These are phyloP conservation scores for Austroboletus rostrupii DNA, from an alignment of 1,284 basidiomycete genomes.

Conservation along the genomic window DNA sequence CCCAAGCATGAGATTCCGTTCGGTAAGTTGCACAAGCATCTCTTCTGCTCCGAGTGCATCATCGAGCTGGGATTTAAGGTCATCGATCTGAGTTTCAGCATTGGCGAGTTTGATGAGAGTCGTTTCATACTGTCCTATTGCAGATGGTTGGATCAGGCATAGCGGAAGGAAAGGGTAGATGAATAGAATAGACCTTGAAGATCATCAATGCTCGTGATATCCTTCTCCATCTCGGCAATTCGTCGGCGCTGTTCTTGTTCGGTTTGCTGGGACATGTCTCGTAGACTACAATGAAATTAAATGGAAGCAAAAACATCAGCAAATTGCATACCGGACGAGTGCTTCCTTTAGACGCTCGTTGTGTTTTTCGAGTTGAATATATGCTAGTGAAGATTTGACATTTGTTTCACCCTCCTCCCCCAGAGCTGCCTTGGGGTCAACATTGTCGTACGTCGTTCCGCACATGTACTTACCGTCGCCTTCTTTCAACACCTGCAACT, in stretches of 20 bases:
- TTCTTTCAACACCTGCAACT: slow-evolving; percentile 71
- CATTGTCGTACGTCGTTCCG: slow-evolving; percentile 3
- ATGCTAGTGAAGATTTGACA: slow-evolving; percentile 69
- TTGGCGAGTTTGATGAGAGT: slow-evolving; percentile 77
- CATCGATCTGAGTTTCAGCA: slow-evolving; percentile 88
- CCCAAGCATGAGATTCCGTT: slow-evolving; percentile 86
- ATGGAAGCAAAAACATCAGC: not conserved
- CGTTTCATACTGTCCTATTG: slow-evolving; percentile 73
- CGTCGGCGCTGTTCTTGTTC: slow-evolving; percentile 82
- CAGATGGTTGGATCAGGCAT: slow-evolving; percentile 9
- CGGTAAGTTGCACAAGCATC: slow-evolving; percentile 92
- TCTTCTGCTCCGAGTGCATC: slow-evolving; percentile 95
- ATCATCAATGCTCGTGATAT: slow-evolving; percentile 68
- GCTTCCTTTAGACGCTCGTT: slow-evolving; percentile 95
- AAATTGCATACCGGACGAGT: slow-evolving; percentile 63
- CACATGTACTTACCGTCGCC: slow-evolving; percentile 37
- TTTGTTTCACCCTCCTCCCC: slow-evolving; percentile 42
- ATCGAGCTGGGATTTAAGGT: slow-evolving; percentile 92
- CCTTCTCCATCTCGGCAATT: slow-evolving; percentile 87
- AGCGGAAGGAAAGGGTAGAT: slow-evolving; percentile 1
- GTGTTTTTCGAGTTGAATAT: slow-evolving; percentile 93
- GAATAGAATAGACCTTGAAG: slow-evolving; percentile 51
- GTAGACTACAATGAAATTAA: slow-evolving; percentile 48
- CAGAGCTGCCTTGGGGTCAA: slow-evolving; percentile 17
- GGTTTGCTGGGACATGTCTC: slow-evolving; percentile 84